Evolutionary conservation across 306 rosid genomes (phyloP).

Genomic region (Ormosia semicastrata): DNA sequence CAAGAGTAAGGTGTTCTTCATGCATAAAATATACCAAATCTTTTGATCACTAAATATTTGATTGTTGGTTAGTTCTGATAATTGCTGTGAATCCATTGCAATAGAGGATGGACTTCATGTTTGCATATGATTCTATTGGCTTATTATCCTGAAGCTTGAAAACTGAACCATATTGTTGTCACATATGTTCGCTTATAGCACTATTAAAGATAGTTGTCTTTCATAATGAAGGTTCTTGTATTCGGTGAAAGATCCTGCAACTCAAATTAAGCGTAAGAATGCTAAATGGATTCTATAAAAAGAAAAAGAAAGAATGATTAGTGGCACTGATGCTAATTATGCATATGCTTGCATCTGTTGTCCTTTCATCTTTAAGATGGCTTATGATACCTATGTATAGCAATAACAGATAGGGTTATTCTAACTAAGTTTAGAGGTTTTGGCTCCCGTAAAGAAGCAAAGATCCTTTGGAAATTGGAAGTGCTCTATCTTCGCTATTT

Average conservation of each 20-base stretch:
- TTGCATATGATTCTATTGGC: neutral
- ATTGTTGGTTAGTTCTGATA: slow-evolving; percentile 3
- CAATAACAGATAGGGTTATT: neutral
- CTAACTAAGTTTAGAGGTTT: too few relatives aligned
- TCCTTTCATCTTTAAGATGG: neutral
- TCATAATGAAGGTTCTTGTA: neutral
- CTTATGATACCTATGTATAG: neutral
- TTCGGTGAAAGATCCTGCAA: neutral
- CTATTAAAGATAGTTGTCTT: neutral
- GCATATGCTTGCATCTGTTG: neutral
- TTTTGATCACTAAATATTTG: neutral
- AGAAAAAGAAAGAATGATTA: neutral
- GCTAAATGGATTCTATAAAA: neutral
- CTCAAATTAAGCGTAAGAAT: neutral
- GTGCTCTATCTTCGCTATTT: too few relatives aligned
- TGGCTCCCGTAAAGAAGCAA: too few relatives aligned
- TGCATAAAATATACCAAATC: neutral
- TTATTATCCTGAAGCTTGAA: neutral
- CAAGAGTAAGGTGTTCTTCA: neutral
- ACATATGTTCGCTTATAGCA: neutral
- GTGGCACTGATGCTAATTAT: neutral
- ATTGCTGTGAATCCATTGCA: neutral
- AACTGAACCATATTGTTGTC: neutral
- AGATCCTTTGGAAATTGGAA: too few relatives aligned
- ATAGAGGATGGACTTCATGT: neutral